A percentile compares a stretch with the other conserved stretches of the same genome.
Evolutionary conservation across 345 rosid genomes (phyloP).

Genomic region (Eucalyptus victrix): DNA sequence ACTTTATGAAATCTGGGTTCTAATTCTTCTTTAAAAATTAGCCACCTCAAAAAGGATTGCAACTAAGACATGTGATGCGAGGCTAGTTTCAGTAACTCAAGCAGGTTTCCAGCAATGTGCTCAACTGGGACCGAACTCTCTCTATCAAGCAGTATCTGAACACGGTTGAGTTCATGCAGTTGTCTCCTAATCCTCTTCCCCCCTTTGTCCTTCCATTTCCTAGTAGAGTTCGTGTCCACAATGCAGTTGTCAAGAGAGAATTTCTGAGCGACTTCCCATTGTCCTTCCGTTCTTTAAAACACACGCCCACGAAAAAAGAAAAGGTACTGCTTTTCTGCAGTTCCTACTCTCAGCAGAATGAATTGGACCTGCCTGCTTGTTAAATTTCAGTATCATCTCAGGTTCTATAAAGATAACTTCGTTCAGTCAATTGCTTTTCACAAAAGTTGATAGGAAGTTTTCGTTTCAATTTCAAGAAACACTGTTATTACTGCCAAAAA

Average conservation of each 20-base stretch:
- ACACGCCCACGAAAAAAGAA: neutral
- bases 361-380: neutral
- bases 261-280: neutral
- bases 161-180: neutral
- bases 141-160: neutral
- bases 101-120: neutral
- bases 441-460: neutral
- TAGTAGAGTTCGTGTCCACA: neutral
- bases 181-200: neutral
- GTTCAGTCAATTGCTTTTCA: neutral
- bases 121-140: neutral
- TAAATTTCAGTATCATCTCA: neutral
- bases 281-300: neutral
- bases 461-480: neutral
- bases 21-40: neutral
- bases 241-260: neutral
- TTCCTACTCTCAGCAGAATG: neutral
- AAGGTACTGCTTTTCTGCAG: neutral
- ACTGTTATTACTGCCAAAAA: neutral
- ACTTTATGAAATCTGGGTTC: neutral
- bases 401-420: neutral
- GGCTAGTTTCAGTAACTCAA: neutral
- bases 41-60: neutral
- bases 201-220: neutral
- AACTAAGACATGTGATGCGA: too few species aligned